phyloP scores from a whole-genome alignment of 2,329 filamentous ascomycete genomes.

The Lomentospora prolificans region DNA sequence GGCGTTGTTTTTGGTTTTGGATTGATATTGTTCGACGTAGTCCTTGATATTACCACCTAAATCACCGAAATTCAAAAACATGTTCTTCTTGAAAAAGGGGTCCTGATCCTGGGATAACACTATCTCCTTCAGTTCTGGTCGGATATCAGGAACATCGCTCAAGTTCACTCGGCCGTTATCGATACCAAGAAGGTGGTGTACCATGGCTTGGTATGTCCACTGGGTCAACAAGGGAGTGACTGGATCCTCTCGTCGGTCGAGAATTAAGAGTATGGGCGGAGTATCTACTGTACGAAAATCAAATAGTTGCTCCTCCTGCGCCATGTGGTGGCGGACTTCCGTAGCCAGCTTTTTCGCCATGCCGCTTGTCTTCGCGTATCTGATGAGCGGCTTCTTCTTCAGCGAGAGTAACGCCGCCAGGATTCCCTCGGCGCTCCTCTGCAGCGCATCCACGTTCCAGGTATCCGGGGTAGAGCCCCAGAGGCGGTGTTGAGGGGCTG shows the following conservation, averaged over 20 bases:
- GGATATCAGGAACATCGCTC: constrained; percentile 70
- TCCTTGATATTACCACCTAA: constrained; percentile 94
- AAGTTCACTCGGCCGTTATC: constrained; percentile 90
- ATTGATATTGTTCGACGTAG: constrained; percentile 96
- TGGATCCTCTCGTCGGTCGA: constrained; percentile 89
- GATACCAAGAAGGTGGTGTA: constrained; percentile 90
- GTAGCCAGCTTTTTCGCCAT: constrained; percentile 87
- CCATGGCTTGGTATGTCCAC: constrained; percentile 99
- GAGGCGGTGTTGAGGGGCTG: constrained; percentile 62
- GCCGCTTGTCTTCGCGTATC: constrained; percentile 85
- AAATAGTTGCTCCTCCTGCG: constrained; percentile 92
- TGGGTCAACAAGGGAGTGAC: constrained; percentile 90
- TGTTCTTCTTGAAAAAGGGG: constrained; percentile 97
- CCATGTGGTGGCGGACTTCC: constrained; percentile 85
- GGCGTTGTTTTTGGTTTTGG: constrained; percentile 90
- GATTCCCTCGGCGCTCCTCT: constrained; percentile 77
- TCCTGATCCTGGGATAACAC: constrained; percentile 95
- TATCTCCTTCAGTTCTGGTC: constrained; percentile 84
- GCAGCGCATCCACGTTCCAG: constrained; percentile 85
- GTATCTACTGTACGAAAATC: constrained; percentile 94
- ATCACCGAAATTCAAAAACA: constrained; percentile 96
- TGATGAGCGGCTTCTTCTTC: constrained; percentile 93
- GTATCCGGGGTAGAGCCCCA: constrained; percentile 75
- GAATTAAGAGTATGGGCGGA: constrained; percentile 78
- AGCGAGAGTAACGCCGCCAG: constrained; percentile 76